Evolutionary conservation across 768 basidiomycete genomes (phyloP).

Genomic region (Podaxis pistillaris): DNA sequence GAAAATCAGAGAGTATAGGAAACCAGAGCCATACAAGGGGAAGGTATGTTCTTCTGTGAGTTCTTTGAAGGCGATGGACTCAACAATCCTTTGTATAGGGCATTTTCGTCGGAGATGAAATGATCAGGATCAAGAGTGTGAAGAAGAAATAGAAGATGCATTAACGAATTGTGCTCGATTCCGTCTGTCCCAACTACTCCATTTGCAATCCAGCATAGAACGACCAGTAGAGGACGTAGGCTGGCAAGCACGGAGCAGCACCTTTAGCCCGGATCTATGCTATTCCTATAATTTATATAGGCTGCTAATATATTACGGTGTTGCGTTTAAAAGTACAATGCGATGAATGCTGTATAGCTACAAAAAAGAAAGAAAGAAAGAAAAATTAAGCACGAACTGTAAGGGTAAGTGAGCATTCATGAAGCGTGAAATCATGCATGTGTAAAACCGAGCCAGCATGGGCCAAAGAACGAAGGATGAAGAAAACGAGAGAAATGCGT

Average conservation of each 20-base stretch:
- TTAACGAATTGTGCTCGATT: neutral
- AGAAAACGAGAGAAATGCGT: neutral
- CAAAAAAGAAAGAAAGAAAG: neutral
- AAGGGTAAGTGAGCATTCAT: neutral
- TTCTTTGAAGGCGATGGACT: neutral
- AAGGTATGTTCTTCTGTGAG: conserved; percentile 59
- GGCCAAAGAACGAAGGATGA: neutral
- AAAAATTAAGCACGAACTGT: neutral
- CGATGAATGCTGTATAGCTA: conserved; percentile 12
- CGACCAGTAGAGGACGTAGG: neutral
- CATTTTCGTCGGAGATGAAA: conserved; percentile 92
- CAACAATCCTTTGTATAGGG: conserved; percentile 48
- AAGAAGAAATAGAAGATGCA: conserved; percentile 81
- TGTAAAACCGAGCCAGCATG: neutral
- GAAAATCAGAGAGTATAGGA: conserved; percentile 76
- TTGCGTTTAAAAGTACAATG: conserved; percentile 13
- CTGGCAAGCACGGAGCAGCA: neutral
- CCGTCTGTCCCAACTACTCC: neutral
- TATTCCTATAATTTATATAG: conserved; percentile 5
- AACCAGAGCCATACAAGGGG: conserved; percentile 97
- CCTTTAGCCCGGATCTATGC: neutral
- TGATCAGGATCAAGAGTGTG: conserved; percentile 85
- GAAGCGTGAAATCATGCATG: neutral
- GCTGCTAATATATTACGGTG: conserved; percentile 8
- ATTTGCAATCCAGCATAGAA: neutral